Base-by-base conservation (phyloP, 1,284 basidiomycete species). In the Cutaneotrichosporon cyanovorans region DNA sequence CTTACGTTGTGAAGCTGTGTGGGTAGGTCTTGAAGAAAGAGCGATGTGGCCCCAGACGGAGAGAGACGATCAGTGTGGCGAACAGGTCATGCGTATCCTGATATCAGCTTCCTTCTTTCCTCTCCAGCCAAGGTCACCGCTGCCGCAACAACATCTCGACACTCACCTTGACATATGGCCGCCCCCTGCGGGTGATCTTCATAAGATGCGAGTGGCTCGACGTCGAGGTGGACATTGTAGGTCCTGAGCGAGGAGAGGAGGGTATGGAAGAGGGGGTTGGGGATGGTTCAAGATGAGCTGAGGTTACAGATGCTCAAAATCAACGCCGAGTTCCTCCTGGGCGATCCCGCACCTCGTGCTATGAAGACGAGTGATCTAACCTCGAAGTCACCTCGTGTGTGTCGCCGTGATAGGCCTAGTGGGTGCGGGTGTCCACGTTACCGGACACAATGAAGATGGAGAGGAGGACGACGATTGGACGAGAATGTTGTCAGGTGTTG, bases 1-100 rank as follows among this genome's bases (percentile, higher is more conserved):
- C 86, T 61, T 56, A 93, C 89, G 92, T 95, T 47, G 89, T 85
- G 72, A 99, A 99, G 3, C 88, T 90, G 73, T 96, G 91, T 30
- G 84, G 80, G 69, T 92, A 97, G 28, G 83, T 84, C 58, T 89
- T 84, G 79, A 98, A 97, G 75, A 93, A 95, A 61, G 92, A 90
- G 56, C 92, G 87, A 73, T 96, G 90, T 18, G 83, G 83, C 25
- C 80, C 79, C 35, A 99, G 80, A 60, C 90, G 81, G 40, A 98
- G 80, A 30, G 92, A 96, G 40, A 96, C 91, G 65, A 98, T 78
- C 63, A 98, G 80, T 12, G 95, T 98, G 33, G 93, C 91, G 63
- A 96, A 98, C 28, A 99, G 82, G 73, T 98, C 95, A 59, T 97
- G 84, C 19, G 91, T 95, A 72, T 99, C 95, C 91, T 96, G 40